These are phyloP conservation scores for Celoporthe dispersa DNA, from an alignment of 2,329 filamentous ascomycete genomes.

Conservation along the genomic window DNA sequence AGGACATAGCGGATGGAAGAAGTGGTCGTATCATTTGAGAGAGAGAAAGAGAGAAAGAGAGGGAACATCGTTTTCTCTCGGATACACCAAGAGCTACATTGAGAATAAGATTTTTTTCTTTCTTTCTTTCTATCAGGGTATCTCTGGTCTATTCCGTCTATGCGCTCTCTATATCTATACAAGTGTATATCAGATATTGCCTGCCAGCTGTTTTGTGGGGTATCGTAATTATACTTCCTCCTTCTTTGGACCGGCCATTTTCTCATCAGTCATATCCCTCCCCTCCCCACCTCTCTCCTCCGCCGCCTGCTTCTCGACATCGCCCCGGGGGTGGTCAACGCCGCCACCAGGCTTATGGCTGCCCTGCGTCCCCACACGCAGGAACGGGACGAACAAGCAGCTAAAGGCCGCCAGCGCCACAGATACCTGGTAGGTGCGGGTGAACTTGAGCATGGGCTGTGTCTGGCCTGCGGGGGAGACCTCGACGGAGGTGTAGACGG, in stretches of 20 bases:
- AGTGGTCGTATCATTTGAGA: no score
- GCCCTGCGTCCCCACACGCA: constrained; percentile 59
- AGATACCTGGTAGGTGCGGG: constrained; percentile 55
- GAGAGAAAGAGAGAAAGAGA: no score
- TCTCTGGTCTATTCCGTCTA: background rate
- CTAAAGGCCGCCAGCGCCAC: constrained; percentile 48
- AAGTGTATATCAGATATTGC: background rate
- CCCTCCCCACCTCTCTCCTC: background rate
- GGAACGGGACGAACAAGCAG: constrained; percentile 54
- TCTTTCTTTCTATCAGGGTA: background rate
- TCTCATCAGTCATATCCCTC: background rate
- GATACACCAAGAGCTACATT: no score
- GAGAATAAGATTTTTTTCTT: no score
- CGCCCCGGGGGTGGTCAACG: background rate
- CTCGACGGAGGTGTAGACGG: constrained; percentile 59
- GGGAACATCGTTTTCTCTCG: no score
- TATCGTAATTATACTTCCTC: background rate
- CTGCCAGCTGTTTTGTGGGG: background rate
- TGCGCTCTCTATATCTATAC: background rate
- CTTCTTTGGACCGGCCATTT: background rate
- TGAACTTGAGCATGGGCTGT: constrained; percentile 53
- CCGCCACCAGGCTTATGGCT: constrained; percentile 25
- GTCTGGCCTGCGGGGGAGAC: constrained; percentile 37
- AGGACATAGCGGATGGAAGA: constrained; percentile 47
- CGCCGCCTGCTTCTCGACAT: background rate